Percentiles rank a stretch among this genome's conserved stretches.
These are phyloP conservation scores for Aspergillus sojae DNA, from an alignment of 2,329 filamentous ascomycete genomes.

Conservation along the genomic window DNA sequence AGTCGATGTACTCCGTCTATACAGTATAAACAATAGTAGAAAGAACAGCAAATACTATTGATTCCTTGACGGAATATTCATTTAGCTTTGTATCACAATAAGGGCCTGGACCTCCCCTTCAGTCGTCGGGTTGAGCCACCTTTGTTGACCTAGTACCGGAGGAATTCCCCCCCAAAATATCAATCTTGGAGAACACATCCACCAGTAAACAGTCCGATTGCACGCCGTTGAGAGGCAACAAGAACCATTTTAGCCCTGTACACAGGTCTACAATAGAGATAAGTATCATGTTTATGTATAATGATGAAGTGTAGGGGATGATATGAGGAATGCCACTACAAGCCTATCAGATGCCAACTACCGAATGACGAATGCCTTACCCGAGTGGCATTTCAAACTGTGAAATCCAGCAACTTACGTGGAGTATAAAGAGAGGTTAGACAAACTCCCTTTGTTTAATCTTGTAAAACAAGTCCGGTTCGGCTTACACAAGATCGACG, in stretches of 20 bases:
- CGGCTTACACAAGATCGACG: background rate
- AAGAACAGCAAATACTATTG: background rate
- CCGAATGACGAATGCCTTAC: background rate
- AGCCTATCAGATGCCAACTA: background rate
- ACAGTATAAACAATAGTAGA: background rate
- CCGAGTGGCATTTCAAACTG: background rate
- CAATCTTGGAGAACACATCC: background rate
- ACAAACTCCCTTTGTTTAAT: background rate
- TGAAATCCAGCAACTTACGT: background rate
- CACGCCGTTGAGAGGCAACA: background rate
- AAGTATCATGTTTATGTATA: background rate
- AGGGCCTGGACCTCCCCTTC: background rate
- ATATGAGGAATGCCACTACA: background rate
- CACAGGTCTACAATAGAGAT: background rate
- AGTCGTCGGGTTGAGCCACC: background rate
- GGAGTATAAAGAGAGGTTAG: background rate
- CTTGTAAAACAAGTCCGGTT: background rate
- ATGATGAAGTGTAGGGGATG: background rate
- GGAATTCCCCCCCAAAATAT: no score
- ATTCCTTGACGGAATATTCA: background rate
- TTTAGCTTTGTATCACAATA: background rate
- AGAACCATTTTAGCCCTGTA: background rate
- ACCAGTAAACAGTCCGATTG: background rate
- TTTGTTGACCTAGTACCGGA: background rate
- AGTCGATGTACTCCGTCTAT: background rate